Conservation (phyloP, 441 rosid genomes). For the Kokia cookei region DNA sequence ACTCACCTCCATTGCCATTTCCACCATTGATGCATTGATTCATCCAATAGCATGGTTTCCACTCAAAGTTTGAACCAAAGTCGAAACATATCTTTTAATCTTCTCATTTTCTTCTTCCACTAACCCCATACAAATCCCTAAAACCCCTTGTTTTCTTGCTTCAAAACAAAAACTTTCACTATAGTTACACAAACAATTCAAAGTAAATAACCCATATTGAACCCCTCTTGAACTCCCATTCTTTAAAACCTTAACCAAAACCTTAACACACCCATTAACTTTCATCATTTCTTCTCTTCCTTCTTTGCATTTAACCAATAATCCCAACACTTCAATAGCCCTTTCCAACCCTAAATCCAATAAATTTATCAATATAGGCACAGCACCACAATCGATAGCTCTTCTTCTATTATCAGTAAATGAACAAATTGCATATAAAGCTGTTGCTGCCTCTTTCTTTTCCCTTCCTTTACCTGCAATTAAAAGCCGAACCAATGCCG, state of each 20-base stretch:
- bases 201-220: slow-evolving; percentile 60
- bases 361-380: slow-evolving; percentile 45
- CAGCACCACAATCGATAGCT: slow-evolving; percentile 69
- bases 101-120: slow-evolving; percentile 77
- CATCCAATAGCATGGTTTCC: slow-evolving; percentile 30
- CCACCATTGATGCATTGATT: slow-evolving; percentile 13
- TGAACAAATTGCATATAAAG: slow-evolving; percentile 69
- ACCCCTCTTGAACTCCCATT: slow-evolving; percentile 62
- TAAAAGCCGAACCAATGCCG: slow-evolving; percentile 47
- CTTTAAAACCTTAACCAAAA: slow-evolving; percentile 52
- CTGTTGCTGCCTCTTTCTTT: slow-evolving; percentile 84
- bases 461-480: slow-evolving; percentile 60
- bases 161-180: slow-evolving; percentile 37
- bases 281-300: slow-evolving; percentile 72
- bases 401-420: slow-evolving; percentile 67
- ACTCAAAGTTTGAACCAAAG: slow-evolving; percentile 49
- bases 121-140: slow-evolving; percentile 59
- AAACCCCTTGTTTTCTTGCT: slow-evolving; percentile 45
- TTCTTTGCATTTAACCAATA: slow-evolving; percentile 77
- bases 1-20: slow-evolving; percentile 40
- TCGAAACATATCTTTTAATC: slow-evolving; percentile 57
- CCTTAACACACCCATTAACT: slow-evolving; percentile 44
- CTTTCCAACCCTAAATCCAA: slow-evolving; percentile 64
- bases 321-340: slow-evolving; percentile 81
- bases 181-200: slow-evolving; percentile 57